Evolutionary conservation across 2,329 filamentous ascomycete genomes (phyloP).

Genomic region (Nemania diffusa): DNA sequence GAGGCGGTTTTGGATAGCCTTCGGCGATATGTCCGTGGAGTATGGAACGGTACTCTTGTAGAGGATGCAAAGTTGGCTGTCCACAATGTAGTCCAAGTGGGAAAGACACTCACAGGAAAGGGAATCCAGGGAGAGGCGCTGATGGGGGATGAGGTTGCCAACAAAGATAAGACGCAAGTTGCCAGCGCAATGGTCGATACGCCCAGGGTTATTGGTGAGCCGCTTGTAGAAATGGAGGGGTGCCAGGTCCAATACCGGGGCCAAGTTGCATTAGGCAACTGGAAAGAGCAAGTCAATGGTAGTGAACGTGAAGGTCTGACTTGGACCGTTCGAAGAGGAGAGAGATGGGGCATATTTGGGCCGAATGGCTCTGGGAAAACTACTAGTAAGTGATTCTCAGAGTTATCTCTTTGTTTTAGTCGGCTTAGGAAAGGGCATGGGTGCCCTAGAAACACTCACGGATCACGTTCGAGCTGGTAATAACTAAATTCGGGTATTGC

Average conservation of each 20-base stretch:
- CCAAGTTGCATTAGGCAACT: constrained; percentile 83
- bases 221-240: constrained; percentile 86
- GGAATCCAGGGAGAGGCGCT: constrained; percentile 54
- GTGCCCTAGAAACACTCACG: not conserved
- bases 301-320: constrained; percentile 70
- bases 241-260: constrained; percentile 83
- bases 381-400: constrained; percentile 58
- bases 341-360: constrained; percentile 93
- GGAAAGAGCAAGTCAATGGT: constrained; percentile 69
- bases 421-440: not conserved
- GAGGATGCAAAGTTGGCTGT: constrained; percentile 63
- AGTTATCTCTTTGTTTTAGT: not conserved
- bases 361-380: constrained; percentile 97
- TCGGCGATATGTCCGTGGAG: constrained; percentile 58
- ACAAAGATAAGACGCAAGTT: constrained; percentile 39
- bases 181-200: constrained; percentile 21
- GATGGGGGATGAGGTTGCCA: constrained; percentile 43
- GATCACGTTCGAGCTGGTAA: not conserved
- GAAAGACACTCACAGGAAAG: constrained; percentile 56
- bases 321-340: constrained; percentile 84
- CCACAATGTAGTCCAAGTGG: constrained; percentile 61
- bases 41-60: constrained; percentile 55
- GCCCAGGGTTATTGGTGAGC: constrained; percentile 63
- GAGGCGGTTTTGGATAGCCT: constrained; percentile 68
- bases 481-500: too few relatives aligned